Percentiles rank a stretch among this genome's conserved stretches.
Evolutionary conservation across 2,329 filamentous ascomycete species (phyloP).

Genomic region (Pseudogymnoascus sp.): DNA sequence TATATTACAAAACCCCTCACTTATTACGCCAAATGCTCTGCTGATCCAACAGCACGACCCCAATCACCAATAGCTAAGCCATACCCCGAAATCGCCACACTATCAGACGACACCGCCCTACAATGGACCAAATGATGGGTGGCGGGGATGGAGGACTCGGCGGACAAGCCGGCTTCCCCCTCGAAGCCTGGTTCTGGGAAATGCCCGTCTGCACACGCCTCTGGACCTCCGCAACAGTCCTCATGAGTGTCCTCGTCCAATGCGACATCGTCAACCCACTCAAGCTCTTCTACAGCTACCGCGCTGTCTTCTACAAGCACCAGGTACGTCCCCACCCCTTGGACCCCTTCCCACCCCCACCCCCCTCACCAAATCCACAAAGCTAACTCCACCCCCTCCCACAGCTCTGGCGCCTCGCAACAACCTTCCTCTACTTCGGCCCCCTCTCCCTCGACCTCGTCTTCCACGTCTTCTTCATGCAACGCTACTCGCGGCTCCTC

Average conservation of each 20-base stretch:
- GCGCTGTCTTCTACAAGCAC: conserved; percentile 81
- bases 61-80: neutral
- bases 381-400: conserved; percentile 14
- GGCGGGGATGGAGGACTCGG: conserved; percentile 28
- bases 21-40: neutral
- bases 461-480: conserved; percentile 97
- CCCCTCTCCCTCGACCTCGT: conserved; percentile 88
- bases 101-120: conserved; percentile 7
- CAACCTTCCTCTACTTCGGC: conserved; percentile 96
- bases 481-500: conserved; percentile 88
- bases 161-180: conserved; percentile 59
- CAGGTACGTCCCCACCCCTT: conserved; percentile 54
- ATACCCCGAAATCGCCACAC: neutral
- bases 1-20: neutral
- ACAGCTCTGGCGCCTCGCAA: conserved; percentile 93
- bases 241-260: conserved; percentile 83
- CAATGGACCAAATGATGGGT: conserved; percentile 30
- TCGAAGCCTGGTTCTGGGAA: conserved; percentile 98
- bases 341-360: neutral
- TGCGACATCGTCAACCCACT: conserved; percentile 88
- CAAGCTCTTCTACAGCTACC: conserved; percentile 94
- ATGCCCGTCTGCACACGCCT: conserved; percentile 93
- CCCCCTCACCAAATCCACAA: neutral
- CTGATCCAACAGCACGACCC: neutral
- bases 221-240: conserved; percentile 91